These are phyloP conservation scores for Penicillium sp. DNA, from an alignment of 2,329 filamentous ascomycete species.

Conservation along the genomic window DNA sequence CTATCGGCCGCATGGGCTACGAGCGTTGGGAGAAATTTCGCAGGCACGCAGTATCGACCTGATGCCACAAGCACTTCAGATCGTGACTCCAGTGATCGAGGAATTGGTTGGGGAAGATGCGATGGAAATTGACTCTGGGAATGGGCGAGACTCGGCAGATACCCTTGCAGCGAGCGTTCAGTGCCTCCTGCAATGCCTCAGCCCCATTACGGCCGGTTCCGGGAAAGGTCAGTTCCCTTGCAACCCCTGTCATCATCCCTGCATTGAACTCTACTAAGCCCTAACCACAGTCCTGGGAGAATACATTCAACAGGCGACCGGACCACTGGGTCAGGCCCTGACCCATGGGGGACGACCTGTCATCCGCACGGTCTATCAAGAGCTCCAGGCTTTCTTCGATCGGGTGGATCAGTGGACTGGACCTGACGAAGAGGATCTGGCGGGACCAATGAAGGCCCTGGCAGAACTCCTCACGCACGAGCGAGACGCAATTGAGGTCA, in stretches of 20 bases:
- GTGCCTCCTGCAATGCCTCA: constrained; percentile 37
- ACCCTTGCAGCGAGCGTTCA: constrained; percentile 37
- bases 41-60: constrained; percentile 63
- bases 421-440: constrained; percentile 11
- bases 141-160: constrained; percentile 31
- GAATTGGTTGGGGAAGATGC: constrained; percentile 52
- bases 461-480: constrained; percentile 30
- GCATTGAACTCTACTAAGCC: too few relatives aligned
- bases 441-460: constrained; percentile 25
- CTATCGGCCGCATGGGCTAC: constrained; percentile 72
- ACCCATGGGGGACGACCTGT: constrained; percentile 32
- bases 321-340: constrained; percentile 28
- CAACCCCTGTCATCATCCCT: too few relatives aligned
- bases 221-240: constrained; percentile 23
- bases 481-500: constrained; percentile 33
- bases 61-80: constrained; percentile 58
- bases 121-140: constrained; percentile 62
- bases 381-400: constrained; percentile 31
- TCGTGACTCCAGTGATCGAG: constrained; percentile 60
- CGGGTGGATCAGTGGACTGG: constrained; percentile 26
- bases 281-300: constrained; percentile 27
- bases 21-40: constrained; percentile 66
- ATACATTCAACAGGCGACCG: constrained; percentile 28
- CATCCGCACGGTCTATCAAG: constrained; percentile 32
- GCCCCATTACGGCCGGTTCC: constrained; percentile 22